Conservation (phyloP, 148 eudicot genomes). For the Beta vulgaris region DNA sequence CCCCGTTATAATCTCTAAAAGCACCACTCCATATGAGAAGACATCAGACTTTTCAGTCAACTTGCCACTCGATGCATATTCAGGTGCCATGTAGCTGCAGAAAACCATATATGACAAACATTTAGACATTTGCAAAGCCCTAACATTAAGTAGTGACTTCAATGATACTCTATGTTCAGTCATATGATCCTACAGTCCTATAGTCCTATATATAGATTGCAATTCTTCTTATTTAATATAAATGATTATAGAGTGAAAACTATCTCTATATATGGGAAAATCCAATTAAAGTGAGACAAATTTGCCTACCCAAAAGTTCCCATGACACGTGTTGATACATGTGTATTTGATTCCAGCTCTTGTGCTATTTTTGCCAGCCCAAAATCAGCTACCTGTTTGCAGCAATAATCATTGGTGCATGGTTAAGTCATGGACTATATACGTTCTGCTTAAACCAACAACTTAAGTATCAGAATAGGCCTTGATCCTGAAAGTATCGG, state of each 20-base stretch:
- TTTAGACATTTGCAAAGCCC: neutral
- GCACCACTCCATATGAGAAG: constrained; percentile 89
- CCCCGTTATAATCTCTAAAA: constrained; percentile 87
- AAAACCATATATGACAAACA: neutral
- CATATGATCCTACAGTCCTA: neutral
- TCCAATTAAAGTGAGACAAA: constrained; percentile 1
- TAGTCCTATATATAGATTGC: neutral
- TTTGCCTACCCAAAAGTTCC: constrained; percentile 48
- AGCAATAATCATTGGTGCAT: neutral
- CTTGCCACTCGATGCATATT: constrained; percentile 93
- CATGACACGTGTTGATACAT: constrained; percentile 54
- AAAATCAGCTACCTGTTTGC: constrained; percentile 46
- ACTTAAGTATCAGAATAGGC: neutral
- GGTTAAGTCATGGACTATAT: neutral
- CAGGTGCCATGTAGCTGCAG: constrained; percentile 93
- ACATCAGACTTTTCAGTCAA: constrained; percentile 95
- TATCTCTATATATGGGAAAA: constrained; percentile 10
- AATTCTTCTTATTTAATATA: neutral
- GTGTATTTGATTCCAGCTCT: constrained; percentile 45
- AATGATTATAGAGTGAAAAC: neutral
- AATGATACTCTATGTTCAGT: neutral
- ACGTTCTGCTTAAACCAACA: neutral
- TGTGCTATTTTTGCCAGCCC: constrained; percentile 52
- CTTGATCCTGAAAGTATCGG: neutral
- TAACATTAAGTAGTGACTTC: neutral